phyloP scores from a whole-genome alignment of 768 basidiomycete species.

The Calocybe cyanea region DNA sequence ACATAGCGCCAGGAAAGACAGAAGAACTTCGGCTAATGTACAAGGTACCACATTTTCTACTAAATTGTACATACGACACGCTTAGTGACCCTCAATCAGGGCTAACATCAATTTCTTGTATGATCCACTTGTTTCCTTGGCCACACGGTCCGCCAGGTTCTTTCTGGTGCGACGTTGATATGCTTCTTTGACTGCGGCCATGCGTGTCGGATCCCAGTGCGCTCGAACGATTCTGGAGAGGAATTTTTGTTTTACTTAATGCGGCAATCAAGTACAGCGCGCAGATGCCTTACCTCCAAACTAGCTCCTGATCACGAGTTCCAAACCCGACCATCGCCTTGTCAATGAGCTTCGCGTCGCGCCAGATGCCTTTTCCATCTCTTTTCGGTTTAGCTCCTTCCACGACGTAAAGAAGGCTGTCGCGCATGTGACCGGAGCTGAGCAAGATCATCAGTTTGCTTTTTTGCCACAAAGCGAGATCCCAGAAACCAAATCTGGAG shows the following conservation, averaged over 20 bases:
- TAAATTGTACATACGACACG: neutral
- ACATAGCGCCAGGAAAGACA: no score
- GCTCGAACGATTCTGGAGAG: conserved; percentile 38
- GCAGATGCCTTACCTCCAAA: conserved; percentile 30
- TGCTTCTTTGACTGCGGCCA: conserved; percentile 44
- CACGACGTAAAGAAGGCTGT: conserved; percentile 45
- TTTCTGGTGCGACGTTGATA: conserved; percentile 42
- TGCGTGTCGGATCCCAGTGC: conserved; percentile 46
- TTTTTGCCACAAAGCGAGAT: neutral
- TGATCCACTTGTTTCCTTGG: conserved; percentile 50
- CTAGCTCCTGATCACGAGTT: conserved; percentile 45
- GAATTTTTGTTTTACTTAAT: neutral
- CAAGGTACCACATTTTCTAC: neutral
- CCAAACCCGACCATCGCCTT: conserved; percentile 50
- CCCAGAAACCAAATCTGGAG: no score
- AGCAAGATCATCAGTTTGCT: neutral
- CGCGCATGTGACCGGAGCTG: conserved; percentile 40
- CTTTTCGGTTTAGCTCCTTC: conserved; percentile 41
- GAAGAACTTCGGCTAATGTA: no score
- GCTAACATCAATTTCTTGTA: conserved; percentile 36
- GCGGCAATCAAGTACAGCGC: no score
- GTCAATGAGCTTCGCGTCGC: conserved; percentile 51
- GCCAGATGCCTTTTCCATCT: conserved; percentile 42
- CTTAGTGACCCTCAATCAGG: conserved; percentile 11
- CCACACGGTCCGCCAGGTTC: conserved; percentile 36